phyloP scores from a whole-genome alignment of 2,329 filamentous ascomycete genomes.

The Thielaviopsis cerberus region DNA sequence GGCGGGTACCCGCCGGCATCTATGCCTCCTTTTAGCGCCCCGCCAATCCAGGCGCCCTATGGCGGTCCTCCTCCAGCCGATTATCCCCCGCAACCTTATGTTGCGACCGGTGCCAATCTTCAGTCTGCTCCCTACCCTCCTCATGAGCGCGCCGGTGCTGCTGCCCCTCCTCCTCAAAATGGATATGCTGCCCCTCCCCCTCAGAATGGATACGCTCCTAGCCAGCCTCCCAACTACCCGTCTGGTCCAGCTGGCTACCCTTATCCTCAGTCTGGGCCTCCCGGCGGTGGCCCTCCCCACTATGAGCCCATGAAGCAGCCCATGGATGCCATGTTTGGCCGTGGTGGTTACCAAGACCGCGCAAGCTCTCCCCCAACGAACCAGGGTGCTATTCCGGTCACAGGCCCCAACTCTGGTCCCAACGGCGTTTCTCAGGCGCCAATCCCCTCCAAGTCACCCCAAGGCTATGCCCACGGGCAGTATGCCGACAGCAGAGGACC shows the following conservation, averaged over 20 bases:
- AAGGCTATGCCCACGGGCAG: constrained; percentile 6
- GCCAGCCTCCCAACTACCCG: constrained; percentile 10
- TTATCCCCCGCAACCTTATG: constrained; percentile 6
- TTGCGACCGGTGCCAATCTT: constrained; percentile 5
- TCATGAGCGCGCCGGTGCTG: constrained; percentile 8
- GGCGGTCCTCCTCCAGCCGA: constrained; percentile 7
- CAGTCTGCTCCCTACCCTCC: constrained; percentile 1
- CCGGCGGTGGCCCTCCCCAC: not conserved
- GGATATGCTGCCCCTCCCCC: too few species aligned
- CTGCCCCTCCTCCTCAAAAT: constrained; percentile 9
- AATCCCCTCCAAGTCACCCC: constrained; percentile 7
- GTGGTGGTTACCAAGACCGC: constrained; percentile 8
- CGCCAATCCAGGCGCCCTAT: constrained; percentile 8
- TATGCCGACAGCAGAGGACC: constrained; percentile 8
- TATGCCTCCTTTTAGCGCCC: constrained; percentile 8
- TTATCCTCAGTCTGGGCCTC: not conserved
- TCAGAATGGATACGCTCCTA: constrained; percentile 7
- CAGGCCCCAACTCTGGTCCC: not conserved
- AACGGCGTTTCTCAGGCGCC: constrained; percentile 1
- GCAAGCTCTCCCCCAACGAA: constrained; percentile 7
- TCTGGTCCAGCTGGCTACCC: constrained; percentile 1
- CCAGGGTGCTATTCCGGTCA: constrained; percentile 1
- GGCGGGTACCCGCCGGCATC: constrained; percentile 4
- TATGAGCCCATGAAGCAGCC: constrained; percentile 9
- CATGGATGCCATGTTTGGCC: constrained; percentile 8